These are phyloP conservation scores for Tetracladium marchalianum DNA, from an alignment of 495 filamentous ascomycete species.

Conservation along the genomic window DNA sequence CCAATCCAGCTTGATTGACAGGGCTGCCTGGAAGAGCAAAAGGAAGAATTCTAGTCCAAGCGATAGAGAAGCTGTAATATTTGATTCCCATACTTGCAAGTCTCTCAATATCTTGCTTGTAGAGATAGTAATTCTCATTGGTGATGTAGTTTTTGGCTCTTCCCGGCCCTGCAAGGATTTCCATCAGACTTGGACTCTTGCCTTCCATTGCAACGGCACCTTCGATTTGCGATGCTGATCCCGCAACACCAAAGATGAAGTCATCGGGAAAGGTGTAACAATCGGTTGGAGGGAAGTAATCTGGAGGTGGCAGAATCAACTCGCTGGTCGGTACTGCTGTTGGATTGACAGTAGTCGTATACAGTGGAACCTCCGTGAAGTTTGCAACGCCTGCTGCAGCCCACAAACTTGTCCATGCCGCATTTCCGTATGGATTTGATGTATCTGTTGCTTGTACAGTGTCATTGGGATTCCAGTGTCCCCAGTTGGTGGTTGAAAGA, in stretches of 20 bases:
- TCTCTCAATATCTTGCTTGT: constrained; percentile 41
- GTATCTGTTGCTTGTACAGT: constrained; percentile 6
- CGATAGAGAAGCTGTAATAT: constrained; percentile 37
- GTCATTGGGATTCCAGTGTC: constrained; percentile 10
- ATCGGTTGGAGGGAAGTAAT: constrained; percentile 4
- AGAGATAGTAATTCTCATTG: constrained; percentile 39
- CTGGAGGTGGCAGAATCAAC: constrained; percentile 6
- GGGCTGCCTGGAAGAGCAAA: constrained; percentile 33
- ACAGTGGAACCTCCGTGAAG: constrained; percentile 5
- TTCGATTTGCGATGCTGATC: constrained; percentile 21
- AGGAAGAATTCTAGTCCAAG: constrained; percentile 36
- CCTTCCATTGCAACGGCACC: constrained; percentile 20
- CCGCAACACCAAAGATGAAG: constrained; percentile 22
- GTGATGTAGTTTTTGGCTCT: constrained; percentile 28
- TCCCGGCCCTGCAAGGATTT: constrained; percentile 21
- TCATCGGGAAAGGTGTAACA: constrained; percentile 11
- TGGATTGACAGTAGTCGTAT: constrained; percentile 9
- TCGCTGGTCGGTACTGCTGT: constrained; percentile 11
- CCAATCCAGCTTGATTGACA: constrained; percentile 31
- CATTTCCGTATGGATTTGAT: constrained; percentile 7
- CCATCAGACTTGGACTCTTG: constrained; percentile 21
- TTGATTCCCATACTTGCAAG: constrained; percentile 37
- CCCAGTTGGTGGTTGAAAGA: constrained; percentile 7
- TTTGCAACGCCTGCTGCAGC: neutral
- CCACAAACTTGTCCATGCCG: constrained; percentile 8